Evolutionary conservation across 2,329 filamentous ascomycete genomes (phyloP).

Genomic region (Alternaria triticina): DNA sequence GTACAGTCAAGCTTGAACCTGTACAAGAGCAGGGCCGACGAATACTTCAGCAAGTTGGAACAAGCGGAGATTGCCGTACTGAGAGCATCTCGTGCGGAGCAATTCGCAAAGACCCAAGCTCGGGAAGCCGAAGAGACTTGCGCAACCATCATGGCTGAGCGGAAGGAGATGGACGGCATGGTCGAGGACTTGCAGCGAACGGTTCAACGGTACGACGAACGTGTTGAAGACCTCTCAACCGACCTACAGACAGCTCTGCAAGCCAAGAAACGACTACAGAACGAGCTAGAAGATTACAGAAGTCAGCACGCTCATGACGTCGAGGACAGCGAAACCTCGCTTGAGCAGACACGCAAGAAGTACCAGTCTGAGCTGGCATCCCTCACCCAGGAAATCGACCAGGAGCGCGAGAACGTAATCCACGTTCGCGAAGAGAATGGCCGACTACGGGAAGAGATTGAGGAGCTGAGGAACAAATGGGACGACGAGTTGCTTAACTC

Average conservation of each 20-base stretch:
- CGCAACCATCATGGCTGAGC: slow-evolving; percentile 87
- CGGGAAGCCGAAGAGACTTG: slow-evolving; percentile 91
- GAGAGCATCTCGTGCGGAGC: slow-evolving; percentile 88
- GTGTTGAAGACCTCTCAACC: slow-evolving; percentile 87
- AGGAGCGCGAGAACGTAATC: slow-evolving; percentile 89
- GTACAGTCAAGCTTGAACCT: slow-evolving; percentile 81
- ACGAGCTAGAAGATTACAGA: slow-evolving; percentile 96
- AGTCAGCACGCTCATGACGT: slow-evolving; percentile 94
- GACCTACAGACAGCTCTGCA: slow-evolving; percentile 86
- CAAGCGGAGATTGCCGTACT: slow-evolving; percentile 95
- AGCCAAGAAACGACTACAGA: slow-evolving; percentile 91
- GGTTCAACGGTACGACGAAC: slow-evolving; percentile 88
- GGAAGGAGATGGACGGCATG: slow-evolving; percentile 84
- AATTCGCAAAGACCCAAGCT: slow-evolving; percentile 89
- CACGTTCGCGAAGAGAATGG: slow-evolving; percentile 84
- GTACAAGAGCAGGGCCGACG: slow-evolving; percentile 91
- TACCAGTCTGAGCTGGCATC: slow-evolving; percentile 93
- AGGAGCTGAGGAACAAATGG: slow-evolving; percentile 95
- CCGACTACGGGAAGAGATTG: slow-evolving; percentile 90
- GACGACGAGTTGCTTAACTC: slow-evolving; percentile 97
- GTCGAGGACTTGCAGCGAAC: slow-evolving; percentile 91
- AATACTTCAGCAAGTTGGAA: slow-evolving; percentile 96
- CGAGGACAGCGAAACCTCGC: slow-evolving; percentile 92
- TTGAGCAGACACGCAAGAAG: slow-evolving; percentile 97
- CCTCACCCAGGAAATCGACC: slow-evolving; percentile 88